A percentile compares a stretch with the other conserved stretches of the same genome.
Evolutionary conservation across 371 early-diverging fungal species (phyloP).

Genomic region (Rhizopus arrhizus): DNA sequence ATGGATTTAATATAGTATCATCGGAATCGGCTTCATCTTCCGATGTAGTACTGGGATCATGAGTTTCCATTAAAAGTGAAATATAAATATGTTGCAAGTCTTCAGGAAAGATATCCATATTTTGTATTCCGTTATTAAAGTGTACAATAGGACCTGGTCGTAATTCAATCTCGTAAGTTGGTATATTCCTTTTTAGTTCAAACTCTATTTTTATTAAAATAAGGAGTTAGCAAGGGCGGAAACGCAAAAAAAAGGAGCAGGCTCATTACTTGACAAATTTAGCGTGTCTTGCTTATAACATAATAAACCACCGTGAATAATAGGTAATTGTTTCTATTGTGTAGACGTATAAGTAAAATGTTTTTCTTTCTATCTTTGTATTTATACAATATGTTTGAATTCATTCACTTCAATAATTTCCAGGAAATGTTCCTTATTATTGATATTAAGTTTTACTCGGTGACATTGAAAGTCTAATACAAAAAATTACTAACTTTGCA

Average conservation of each 20-base stretch:
- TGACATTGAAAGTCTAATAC: conserved; percentile 37
- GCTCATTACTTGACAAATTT: conserved; percentile 38
- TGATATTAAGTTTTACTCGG: conserved; percentile 25
- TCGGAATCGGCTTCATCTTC: conserved; percentile 27
- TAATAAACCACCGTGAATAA: conserved; percentile 40
- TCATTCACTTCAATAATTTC: conserved; percentile 36
- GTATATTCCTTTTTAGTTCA: conserved; percentile 35
- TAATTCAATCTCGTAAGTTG: conserved; percentile 37
- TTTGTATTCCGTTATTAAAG: not conserved
- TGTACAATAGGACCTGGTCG: conserved; percentile 29
- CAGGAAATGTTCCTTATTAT: conserved; percentile 28
- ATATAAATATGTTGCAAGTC: not conserved
- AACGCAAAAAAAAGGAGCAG: conserved; percentile 5
- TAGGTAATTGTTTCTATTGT: conserved; percentile 13
- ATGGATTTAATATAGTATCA: conserved; percentile 12
- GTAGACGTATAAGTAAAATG: not conserved
- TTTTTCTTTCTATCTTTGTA: conserved; percentile 4
- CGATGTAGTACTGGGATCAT: conserved; percentile 21
- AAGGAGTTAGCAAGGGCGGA: conserved; percentile 13
- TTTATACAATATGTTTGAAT: conserved; percentile 3
- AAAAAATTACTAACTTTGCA: conserved; percentile 7
- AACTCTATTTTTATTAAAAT: conserved; percentile 19
- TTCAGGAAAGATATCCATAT: not conserved
- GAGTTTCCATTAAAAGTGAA: conserved; percentile 2
- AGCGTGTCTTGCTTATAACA: conserved; percentile 43